Evolutionary conservation across 2,329 filamentous ascomycete species (phyloP).

Genomic region (Trichoderma polysporum): DNA sequence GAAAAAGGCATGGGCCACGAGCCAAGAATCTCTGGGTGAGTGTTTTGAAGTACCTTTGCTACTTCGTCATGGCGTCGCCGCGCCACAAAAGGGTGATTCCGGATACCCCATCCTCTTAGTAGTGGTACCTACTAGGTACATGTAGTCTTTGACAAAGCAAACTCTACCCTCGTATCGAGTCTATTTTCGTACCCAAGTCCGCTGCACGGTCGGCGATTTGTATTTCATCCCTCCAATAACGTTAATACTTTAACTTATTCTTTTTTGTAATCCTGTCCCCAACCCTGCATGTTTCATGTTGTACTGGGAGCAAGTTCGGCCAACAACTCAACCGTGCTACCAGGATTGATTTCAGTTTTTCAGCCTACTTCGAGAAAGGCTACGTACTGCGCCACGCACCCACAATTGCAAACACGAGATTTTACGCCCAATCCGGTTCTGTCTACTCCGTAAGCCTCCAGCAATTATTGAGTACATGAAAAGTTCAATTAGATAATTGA

Average conservation of each 20-base stretch:
- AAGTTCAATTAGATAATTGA: neutral
- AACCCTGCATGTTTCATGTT: neutral
- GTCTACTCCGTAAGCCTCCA: neutral
- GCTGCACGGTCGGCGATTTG: neutral
- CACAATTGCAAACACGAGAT: constrained; percentile 4
- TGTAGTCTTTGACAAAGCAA: neutral
- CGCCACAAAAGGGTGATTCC: neutral
- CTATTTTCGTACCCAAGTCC: neutral
- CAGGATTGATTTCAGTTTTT: neutral
- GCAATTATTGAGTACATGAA: neutral
- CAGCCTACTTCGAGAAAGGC: neutral
- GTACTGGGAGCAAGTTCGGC: neutral
- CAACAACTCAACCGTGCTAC: neutral
- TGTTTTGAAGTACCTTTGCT: neutral
- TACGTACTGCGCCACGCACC: constrained; percentile 7
- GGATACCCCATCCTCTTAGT: neutral
- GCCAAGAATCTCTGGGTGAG: neutral
- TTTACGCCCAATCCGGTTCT: neutral
- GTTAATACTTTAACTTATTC: neutral
- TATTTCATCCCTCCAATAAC: neutral
- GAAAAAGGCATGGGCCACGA: neutral
- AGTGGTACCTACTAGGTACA: too few species aligned
- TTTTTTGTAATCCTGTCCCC: neutral
- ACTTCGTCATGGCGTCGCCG: neutral
- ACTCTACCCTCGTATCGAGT: neutral